These are phyloP conservation scores for Ogataea trehalophila DNA, from an alignment of 805 yeast genomes.

Conservation along the genomic window DNA sequence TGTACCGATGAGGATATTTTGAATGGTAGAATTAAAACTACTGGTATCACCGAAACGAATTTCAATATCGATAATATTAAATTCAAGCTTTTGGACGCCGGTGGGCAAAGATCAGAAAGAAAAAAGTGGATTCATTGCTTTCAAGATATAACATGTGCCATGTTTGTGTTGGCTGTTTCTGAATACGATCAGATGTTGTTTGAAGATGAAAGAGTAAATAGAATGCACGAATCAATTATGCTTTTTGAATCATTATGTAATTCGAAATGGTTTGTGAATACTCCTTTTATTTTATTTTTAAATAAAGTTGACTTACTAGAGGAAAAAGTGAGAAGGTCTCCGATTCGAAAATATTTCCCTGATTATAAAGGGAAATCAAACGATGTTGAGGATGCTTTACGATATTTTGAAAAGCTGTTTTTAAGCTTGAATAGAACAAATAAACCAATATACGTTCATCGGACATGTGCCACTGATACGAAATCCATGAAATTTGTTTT, in stretches of 20 bases:
- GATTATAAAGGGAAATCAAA: conserved; percentile 64
- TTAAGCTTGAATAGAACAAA: conserved; percentile 55
- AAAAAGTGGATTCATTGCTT: conserved; percentile 94
- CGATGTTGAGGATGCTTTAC: conserved; percentile 61
- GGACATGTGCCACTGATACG: conserved; percentile 95
- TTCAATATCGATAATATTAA: conserved; percentile 62
- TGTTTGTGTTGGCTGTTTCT: conserved; percentile 83
- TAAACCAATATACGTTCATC: conserved; percentile 81
- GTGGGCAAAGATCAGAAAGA: conserved; percentile 91
- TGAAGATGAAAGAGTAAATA: conserved; percentile 83
- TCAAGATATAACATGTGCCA: conserved; percentile 80
- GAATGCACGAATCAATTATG: conserved; percentile 86
- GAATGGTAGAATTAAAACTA: conserved; percentile 88
- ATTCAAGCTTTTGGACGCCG: conserved; percentile 87
- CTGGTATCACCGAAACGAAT: conserved; percentile 87
- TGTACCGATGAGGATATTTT: conserved; percentile 82
- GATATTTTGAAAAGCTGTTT: conserved; percentile 67
- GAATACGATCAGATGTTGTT: conserved; percentile 91
- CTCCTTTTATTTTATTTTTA: conserved; percentile 84
- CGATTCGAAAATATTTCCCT: conserved; percentile 72
- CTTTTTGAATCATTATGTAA: conserved; percentile 80
- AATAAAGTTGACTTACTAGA: conserved; percentile 84
- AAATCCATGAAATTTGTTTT: conserved; percentile 84
- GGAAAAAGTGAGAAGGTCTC: conserved; percentile 59
- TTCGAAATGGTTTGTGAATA: conserved; percentile 76